These are phyloP conservation scores for Coemansia sp. DNA, from an alignment of 192 early-diverging fungal genomes.

Conservation along the genomic window DNA sequence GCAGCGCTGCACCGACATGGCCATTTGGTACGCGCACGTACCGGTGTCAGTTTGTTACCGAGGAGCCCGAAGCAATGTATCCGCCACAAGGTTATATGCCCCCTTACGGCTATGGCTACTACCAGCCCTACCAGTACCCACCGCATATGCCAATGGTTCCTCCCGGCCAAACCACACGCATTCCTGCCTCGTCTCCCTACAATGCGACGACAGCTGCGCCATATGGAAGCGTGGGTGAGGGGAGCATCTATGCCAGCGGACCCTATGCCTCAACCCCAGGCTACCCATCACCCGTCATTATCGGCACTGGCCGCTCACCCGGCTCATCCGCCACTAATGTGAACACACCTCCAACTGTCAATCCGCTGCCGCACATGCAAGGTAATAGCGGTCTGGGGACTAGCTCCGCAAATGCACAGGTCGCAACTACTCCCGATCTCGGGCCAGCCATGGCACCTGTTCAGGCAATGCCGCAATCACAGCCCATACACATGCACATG, in stretches of 20 bases:
- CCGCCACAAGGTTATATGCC: slow-evolving; percentile 42
- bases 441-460: slow-evolving; percentile 24
- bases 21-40: slow-evolving; percentile 49
- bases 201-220: slow-evolving; percentile 6
- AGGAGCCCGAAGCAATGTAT: slow-evolving; percentile 44
- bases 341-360: slow-evolving; percentile 13
- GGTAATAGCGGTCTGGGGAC: slow-evolving; percentile 5
- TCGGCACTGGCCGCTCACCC: slow-evolving; percentile 32
- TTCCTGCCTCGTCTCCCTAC: slow-evolving; percentile 26
- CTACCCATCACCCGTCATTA: slow-evolving; percentile 38
- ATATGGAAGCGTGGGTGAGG: slow-evolving; percentile 10
- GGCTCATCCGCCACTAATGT: slow-evolving; percentile 24
- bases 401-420: slow-evolving; percentile 9
- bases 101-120: slow-evolving; percentile 49
- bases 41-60: slow-evolving; percentile 45
- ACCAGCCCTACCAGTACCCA: slow-evolving; percentile 45
- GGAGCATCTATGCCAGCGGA: slow-evolving; percentile 16
- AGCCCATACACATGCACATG: slow-evolving; percentile 35
- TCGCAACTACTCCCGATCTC: slow-evolving; percentile 38
- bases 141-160: slow-evolving; percentile 38
- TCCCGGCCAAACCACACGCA: slow-evolving; percentile 23
- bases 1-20: slow-evolving; percentile 42
- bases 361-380: slow-evolving; percentile 28
- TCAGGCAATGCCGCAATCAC: slow-evolving; percentile 20
- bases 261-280: slow-evolving; percentile 31